A percentile compares a stretch with the other conserved stretches of the same genome.
These are phyloP conservation scores for Cajanus cajan DNA, from an alignment of 306 rosid genomes.

Conservation along the genomic window DNA sequence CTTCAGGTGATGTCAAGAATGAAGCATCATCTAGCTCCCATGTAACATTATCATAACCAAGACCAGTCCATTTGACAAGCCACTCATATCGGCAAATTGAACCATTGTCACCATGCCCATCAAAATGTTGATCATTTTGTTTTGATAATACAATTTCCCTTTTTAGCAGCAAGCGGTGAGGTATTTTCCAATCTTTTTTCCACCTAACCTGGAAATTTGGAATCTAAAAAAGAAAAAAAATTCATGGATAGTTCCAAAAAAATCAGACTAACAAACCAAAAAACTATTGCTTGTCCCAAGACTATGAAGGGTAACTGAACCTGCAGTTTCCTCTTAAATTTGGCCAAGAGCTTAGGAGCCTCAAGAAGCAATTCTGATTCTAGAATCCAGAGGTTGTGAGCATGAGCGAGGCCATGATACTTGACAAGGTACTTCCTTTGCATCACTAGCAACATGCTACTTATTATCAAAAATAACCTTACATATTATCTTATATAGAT, in stretches of 20 bases:
- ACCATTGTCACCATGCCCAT: slow-evolving; percentile 7
- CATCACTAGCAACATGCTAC: slow-evolving; percentile 32
- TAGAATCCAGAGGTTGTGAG: slow-evolving; percentile 47
- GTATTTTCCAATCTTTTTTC: slow-evolving; percentile 45
- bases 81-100: slow-evolving; percentile 36
- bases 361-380: slow-evolving; percentile 34
- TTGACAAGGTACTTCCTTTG: slow-evolving; percentile 42
- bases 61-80: slow-evolving; percentile 54
- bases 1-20: slow-evolving; percentile 34
- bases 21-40: slow-evolving; percentile 46
- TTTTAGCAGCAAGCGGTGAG: slow-evolving; percentile 43
- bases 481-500: neutral
- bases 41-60: slow-evolving; percentile 45
- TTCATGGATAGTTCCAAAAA: neutral
- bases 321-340: slow-evolving; percentile 35
- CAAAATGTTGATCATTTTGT: slow-evolving; percentile 12
- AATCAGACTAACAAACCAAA: neutral
- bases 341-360: slow-evolving; percentile 39
- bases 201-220: slow-evolving; percentile 33
- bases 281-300: neutral
- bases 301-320: slow-evolving; percentile 15
- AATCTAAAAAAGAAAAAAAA: neutral
- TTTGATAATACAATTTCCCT: slow-evolving; percentile 31
- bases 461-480: slow-evolving; percentile 4
- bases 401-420: slow-evolving; percentile 45